Percentiles rank a stretch among this genome's conserved stretches.
Conservation (phyloP, 352 stramenopile genomes). For the Albugo candida region DNA sequence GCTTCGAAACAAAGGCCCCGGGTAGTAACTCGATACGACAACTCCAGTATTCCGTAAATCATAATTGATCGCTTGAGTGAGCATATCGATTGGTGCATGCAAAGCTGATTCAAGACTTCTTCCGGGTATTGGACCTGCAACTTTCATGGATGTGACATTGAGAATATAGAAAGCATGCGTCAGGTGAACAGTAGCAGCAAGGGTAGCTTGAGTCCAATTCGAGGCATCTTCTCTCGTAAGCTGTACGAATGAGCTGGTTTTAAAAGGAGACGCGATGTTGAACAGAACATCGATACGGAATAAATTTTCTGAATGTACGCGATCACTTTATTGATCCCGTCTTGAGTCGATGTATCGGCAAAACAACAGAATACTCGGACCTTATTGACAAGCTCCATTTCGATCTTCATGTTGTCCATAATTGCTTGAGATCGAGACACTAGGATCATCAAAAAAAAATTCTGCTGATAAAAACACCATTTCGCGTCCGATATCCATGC, state of each 20-base stretch:
- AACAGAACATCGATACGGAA: constrained; percentile 70
- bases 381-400: constrained; percentile 59
- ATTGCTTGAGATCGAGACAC: constrained; percentile 29
- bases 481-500: constrained; percentile 43
- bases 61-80: constrained; percentile 56
- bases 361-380: constrained; percentile 33
- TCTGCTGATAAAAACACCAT: constrained; percentile 63
- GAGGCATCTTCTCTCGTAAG: constrained; percentile 22
- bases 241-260: constrained; percentile 23
- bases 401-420: constrained; percentile 39
- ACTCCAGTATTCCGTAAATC: constrained; percentile 57
- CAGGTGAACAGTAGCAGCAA: constrained; percentile 27
- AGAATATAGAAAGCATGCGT: constrained; percentile 45
- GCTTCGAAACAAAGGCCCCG: too few relatives aligned
- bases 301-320: constrained; percentile 30
- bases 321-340: constrained; percentile 34
- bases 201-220: constrained; percentile 43
- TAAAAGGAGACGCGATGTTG: constrained; percentile 44
- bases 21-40: constrained; percentile 31
- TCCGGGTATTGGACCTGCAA: constrained; percentile 25
- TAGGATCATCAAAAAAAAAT: constrained; percentile 64
- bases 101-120: constrained; percentile 54
- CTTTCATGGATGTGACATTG: constrained; percentile 56
- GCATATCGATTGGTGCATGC: constrained; percentile 51
- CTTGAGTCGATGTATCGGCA: constrained; percentile 28